Percentiles rank a stretch among this genome's conserved stretches.
phyloP scores from a whole-genome alignment of 2,329 filamentous ascomycete species.

The Cordyceps tenuipes region DNA sequence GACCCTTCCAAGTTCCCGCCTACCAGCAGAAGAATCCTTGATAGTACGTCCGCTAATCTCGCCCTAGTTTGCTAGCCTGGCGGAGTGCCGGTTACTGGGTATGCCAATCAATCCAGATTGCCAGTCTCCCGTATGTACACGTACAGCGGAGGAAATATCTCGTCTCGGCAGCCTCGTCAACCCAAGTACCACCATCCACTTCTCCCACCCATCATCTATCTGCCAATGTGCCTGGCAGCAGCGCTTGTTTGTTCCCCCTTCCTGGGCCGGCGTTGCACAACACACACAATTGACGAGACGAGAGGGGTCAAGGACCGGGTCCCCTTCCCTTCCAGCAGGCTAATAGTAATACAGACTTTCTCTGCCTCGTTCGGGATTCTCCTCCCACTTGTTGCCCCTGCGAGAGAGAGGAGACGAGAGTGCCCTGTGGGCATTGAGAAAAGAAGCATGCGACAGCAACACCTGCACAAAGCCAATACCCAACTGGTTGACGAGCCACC shows the following conservation, averaged over 20 bases:
- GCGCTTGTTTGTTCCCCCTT: background rate
- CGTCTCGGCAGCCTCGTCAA: slow-evolving; percentile 3
- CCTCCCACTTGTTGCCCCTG: background rate
- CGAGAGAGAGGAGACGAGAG: slow-evolving; percentile 9
- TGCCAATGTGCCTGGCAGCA: background rate
- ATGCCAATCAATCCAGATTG: background rate
- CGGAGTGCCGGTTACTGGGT: background rate
- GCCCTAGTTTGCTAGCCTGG: background rate
- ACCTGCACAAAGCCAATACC: slow-evolving; percentile 3
- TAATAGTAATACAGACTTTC: background rate
- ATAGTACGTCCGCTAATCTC: background rate
- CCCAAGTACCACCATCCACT: background rate
- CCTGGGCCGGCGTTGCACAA: background rate
- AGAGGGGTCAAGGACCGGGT: background rate
- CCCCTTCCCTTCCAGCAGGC: background rate
- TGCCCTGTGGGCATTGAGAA: slow-evolving; percentile 6
- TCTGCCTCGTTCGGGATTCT: background rate
- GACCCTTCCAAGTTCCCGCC: too few species aligned
- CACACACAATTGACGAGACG: background rate
- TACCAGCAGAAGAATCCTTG: too few species aligned
- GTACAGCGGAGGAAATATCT: too few species aligned
- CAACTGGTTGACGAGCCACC: background rate
- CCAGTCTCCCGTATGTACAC: too few species aligned
- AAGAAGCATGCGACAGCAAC: background rate
- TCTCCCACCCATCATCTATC: background rate